phyloP scores from a whole-genome alignment of 257 asterid genomes.

The Salvia splendens region DNA sequence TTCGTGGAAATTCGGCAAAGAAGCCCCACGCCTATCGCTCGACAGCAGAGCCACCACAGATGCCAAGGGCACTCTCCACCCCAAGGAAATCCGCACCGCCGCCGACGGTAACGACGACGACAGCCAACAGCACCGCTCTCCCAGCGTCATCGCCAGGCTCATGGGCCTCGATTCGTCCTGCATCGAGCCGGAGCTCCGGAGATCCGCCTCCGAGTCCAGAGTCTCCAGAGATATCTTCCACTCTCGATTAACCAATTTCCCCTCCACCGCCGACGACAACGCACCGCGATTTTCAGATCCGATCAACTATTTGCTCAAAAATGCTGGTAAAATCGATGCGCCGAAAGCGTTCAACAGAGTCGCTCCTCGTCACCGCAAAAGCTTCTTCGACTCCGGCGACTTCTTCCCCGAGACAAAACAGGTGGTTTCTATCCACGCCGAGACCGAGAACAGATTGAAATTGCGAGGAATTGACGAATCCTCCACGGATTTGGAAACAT shows the following conservation, averaged over 20 bases:
- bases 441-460: constrained; percentile 65
- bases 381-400: constrained; percentile 74
- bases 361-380: constrained; percentile 57
- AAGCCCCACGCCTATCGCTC: constrained; percentile 84
- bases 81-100: constrained; percentile 65
- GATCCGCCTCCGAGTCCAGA: constrained; percentile 94
- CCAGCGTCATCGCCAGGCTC: constrained; percentile 84
- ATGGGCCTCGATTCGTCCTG: constrained; percentile 71
- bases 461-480: constrained; percentile 82
- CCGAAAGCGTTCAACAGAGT: constrained; percentile 45
- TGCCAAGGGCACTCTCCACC: constrained; percentile 82
- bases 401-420: constrained; percentile 79
- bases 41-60: constrained; percentile 93
- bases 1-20: constrained; percentile 79
- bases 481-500: constrained; percentile 73
- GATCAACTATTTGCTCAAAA: constrained; percentile 35
- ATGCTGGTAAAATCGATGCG: constrained; percentile 32
- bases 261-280: constrained; percentile 33
- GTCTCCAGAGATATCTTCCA: constrained; percentile 72
- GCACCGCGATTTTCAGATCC: constrained; percentile 40
- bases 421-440: constrained; percentile 51
- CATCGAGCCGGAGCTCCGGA: constrained; percentile 63
- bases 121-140: constrained; percentile 57
- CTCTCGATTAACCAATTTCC: constrained; percentile 45
- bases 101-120: constrained; percentile 45